A percentile compares a stretch with the other conserved stretches of the same genome.
phyloP scores from a whole-genome alignment of 1,139 yeast species.

The Zygosaccharomyces sapae region DNA sequence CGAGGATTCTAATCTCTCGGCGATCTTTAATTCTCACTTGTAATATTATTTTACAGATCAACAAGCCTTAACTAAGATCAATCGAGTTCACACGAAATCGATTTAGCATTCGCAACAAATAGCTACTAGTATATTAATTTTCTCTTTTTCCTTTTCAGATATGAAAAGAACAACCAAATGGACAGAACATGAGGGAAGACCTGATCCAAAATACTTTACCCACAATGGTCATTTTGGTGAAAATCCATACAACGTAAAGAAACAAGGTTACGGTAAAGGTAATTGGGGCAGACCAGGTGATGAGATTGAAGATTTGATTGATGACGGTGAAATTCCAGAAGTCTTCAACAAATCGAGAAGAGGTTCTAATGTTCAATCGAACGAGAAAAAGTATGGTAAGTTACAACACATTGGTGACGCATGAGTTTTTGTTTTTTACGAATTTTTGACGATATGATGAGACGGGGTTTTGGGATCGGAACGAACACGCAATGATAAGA shows the following conservation, averaged over 20 bases:
- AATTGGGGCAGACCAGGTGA: slow-evolving; percentile 75
- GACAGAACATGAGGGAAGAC: slow-evolving; percentile 57
- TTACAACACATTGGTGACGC: slow-evolving; percentile 26
- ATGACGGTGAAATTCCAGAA: slow-evolving; percentile 41
- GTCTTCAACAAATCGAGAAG: slow-evolving; percentile 43
- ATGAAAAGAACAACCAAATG: slow-evolving; percentile 90
- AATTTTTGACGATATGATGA: background rate
- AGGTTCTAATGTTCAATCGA: slow-evolving; percentile 42
- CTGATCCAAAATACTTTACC: slow-evolving; percentile 69
- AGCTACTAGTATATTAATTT: background rate
- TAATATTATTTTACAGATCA: background rate
- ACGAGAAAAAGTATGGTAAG: slow-evolving; percentile 38
- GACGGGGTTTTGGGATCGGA: no score
- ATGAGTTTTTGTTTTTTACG: background rate
- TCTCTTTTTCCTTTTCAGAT: slow-evolving; percentile 6
- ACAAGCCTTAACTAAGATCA: background rate
- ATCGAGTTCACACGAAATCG: background rate
- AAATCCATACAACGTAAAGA: slow-evolving; percentile 74
- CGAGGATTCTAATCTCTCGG: background rate
- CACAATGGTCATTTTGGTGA: slow-evolving; percentile 63
- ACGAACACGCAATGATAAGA: background rate
- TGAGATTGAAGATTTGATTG: slow-evolving; percentile 51
- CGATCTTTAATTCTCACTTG: background rate
- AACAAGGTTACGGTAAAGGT: slow-evolving; percentile 78
- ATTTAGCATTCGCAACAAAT: no score